Evolutionary conservation across 1,284 basidiomycete genomes (phyloP).

Genomic region (Pseudozyma sp.): DNA sequence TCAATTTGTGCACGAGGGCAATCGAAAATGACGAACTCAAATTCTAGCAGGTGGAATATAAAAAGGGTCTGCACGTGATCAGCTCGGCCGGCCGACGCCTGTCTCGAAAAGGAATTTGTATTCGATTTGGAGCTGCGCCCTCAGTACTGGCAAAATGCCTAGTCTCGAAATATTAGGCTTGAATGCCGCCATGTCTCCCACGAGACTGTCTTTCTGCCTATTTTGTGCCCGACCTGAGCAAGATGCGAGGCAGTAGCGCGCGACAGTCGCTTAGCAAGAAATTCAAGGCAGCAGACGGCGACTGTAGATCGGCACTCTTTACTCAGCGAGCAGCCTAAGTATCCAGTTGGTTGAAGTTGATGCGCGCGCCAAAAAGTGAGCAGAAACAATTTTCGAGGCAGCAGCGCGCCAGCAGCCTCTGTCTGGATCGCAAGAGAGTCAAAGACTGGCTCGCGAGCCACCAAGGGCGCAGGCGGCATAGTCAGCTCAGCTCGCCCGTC

Average conservation of each 20-base stretch:
- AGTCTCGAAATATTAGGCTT: constrained; percentile 3
- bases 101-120: neutral
- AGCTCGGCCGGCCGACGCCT: neutral
- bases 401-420: constrained; percentile 7
- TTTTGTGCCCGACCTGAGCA: neutral
- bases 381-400: constrained; percentile 17
- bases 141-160: neutral
- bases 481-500: neutral
- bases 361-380: constrained; percentile 11
- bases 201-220: neutral
- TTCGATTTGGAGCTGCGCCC: neutral
- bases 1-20: constrained; percentile 2
- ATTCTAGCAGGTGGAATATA: neutral
- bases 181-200: constrained; percentile 31
- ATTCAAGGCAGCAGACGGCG: neutral
- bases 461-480: constrained; percentile 6
- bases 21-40: neutral
- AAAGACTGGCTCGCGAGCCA: neutral
- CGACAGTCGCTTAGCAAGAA: neutral
- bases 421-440: neutral
- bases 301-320: neutral
- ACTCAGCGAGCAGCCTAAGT: neutral
- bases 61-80: constrained; percentile 2
- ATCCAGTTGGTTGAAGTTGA: no score
- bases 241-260: constrained; percentile 7